These are phyloP conservation scores for Hypoxylon trugodes DNA, from an alignment of 495 filamentous ascomycete genomes.

Conservation along the genomic window DNA sequence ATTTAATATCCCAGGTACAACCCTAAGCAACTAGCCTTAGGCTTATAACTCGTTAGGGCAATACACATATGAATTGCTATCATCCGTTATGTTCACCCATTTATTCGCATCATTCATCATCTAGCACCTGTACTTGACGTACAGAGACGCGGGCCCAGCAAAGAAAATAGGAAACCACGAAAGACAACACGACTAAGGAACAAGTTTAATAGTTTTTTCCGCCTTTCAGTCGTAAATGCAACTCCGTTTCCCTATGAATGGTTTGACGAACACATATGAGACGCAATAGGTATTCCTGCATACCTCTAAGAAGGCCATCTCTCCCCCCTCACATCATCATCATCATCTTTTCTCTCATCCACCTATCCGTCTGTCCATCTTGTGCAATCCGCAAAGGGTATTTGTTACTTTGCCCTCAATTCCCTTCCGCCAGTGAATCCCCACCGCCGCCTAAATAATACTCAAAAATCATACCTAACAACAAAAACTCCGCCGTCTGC, in stretches of 20 bases:
- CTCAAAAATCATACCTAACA: too few species aligned
- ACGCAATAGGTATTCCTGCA: neutral
- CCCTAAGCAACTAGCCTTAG: too few species aligned
- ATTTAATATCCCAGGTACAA: too few species aligned
- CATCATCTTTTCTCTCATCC: neutral
- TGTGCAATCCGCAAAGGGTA: constrained; percentile 8
- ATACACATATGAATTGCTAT: too few species aligned
- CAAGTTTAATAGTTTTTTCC: constrained; percentile 21
- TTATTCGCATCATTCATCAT: too few species aligned
- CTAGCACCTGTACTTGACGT: too few species aligned
- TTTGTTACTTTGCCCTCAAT: neutral
- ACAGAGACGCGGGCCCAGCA: constrained; percentile 17
- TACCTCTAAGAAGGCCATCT: neutral
- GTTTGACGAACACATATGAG: constrained; percentile 22
- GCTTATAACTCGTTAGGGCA: too few species aligned
- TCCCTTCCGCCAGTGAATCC: constrained; percentile 8
- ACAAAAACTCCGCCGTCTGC: constrained; percentile 27
- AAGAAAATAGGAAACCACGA: neutral
- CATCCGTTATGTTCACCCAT: too few species aligned
- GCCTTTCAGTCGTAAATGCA: constrained; percentile 40
- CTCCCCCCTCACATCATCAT: constrained; percentile 2
- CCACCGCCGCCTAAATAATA: constrained; percentile 11
- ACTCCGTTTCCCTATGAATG: constrained; percentile 37
- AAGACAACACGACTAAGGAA: constrained; percentile 4
- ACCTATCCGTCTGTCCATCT: too few species aligned